phyloP scores from a whole-genome alignment of 192 early-diverging fungal species.

The Coemansia sp. region DNA sequence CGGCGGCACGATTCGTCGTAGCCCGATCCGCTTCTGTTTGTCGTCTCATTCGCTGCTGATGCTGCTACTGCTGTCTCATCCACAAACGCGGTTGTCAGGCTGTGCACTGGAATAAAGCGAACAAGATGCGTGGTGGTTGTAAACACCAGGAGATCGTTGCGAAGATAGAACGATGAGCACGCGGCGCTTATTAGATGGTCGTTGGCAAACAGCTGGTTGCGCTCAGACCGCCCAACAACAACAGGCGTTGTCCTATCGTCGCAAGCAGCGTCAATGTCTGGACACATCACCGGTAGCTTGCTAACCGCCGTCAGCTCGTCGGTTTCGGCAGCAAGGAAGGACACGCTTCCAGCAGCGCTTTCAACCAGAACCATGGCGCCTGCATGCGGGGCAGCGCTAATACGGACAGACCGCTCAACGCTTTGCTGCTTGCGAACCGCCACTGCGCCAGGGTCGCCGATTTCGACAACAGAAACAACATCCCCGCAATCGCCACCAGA shows the following conservation, averaged over 20 bases:
- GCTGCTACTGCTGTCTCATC: slow-evolving; percentile 12
- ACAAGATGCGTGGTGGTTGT: slow-evolving; percentile 81
- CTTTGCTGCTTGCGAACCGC: background rate
- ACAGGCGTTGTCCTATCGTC: slow-evolving; percentile 7
- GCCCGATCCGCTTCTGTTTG: background rate
- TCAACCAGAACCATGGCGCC: slow-evolving; percentile 40
- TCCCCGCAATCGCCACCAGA: slow-evolving; percentile 24
- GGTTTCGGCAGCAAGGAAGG: slow-evolving; percentile 15
- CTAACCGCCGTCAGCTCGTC: slow-evolving; percentile 1
- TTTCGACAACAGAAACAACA: slow-evolving; percentile 40
- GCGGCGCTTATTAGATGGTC: slow-evolving; percentile 67
- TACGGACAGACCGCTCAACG: background rate
- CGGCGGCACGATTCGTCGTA: slow-evolving; percentile 59
- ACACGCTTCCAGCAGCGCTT: slow-evolving; percentile 43
- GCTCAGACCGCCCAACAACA: slow-evolving; percentile 71
- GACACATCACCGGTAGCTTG: slow-evolving; percentile 18
- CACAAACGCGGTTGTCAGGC: background rate
- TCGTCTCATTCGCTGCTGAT: background rate
- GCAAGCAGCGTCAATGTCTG: slow-evolving; percentile 33
- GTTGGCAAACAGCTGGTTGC: slow-evolving; percentile 85
- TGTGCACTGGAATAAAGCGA: slow-evolving; percentile 62
- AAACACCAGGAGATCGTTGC: slow-evolving; percentile 77
- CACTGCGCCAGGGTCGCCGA: slow-evolving; percentile 21
- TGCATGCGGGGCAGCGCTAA: slow-evolving; percentile 37
- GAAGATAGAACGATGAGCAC: slow-evolving; percentile 85